Conservation (phyloP, 2,329 filamentous ascomycete species). For the Lizonia empirigonia region DNA sequence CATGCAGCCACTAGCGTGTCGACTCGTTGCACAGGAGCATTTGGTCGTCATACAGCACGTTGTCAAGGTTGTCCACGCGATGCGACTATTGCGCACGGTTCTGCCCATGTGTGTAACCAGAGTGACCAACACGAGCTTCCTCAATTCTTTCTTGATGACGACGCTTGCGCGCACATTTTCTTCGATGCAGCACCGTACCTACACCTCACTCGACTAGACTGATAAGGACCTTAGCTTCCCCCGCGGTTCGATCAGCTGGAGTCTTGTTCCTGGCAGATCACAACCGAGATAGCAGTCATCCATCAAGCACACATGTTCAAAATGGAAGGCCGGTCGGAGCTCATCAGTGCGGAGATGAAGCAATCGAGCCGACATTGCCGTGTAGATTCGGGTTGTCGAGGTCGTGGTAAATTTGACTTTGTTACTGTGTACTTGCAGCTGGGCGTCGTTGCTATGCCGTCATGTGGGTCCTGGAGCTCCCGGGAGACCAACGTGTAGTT, state of each 20-base stretch:
- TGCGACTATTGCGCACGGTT: background rate
- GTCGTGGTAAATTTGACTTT: background rate
- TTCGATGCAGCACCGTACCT: conserved; percentile 6
- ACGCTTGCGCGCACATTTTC: conserved; percentile 10
- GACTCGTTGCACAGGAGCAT: conserved; percentile 15
- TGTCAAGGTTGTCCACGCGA: background rate
- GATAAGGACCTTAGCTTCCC: conserved; percentile 8
- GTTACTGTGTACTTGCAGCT: background rate
- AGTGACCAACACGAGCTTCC: background rate
- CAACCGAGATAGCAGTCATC: no score
- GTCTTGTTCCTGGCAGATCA: conserved; percentile 8
- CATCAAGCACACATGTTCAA: no score
- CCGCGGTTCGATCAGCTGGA: conserved; percentile 7
- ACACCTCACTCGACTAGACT: conserved; percentile 4
- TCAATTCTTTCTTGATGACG: background rate
- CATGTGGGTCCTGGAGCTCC: conserved; percentile 23
- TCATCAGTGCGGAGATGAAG: background rate
- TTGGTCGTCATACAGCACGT: conserved; percentile 11
- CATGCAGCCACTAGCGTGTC: conserved; percentile 7
- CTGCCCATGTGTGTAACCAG: background rate
- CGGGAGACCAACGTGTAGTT: conserved; percentile 11
- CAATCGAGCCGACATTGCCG: background rate
- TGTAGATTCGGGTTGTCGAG: background rate
- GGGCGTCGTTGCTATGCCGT: conserved; percentile 21
- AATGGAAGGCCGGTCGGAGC: no score